A percentile compares a stretch with the other conserved stretches of the same genome.
These are phyloP conservation scores for Penicillium pulvis DNA, from an alignment of 495 filamentous ascomycete species.

Conservation along the genomic window DNA sequence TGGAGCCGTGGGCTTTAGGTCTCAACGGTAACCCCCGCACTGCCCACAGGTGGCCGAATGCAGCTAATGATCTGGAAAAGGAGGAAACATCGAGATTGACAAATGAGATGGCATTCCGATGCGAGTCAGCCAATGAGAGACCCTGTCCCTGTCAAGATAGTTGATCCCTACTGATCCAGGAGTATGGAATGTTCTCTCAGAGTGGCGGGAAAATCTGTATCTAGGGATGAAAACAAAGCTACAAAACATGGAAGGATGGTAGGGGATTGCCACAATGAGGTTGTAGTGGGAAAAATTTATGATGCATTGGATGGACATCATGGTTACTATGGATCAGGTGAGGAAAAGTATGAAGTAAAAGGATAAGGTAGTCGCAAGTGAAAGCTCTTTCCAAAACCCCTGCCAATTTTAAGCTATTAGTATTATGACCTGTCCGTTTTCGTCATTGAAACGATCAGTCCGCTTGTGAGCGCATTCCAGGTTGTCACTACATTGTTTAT, in stretches of 20 bases:
- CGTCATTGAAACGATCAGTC: constrained; percentile 21
- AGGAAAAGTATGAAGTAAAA: not conserved
- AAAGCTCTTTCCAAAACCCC: constrained; percentile 1
- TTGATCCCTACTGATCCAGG: constrained; percentile 7
- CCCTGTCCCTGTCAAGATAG: constrained; percentile 8
- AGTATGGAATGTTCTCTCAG: constrained; percentile 19
- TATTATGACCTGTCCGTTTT: constrained; percentile 7
- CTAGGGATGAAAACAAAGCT: constrained; percentile 26
- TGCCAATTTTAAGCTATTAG: not conserved
- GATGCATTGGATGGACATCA: not conserved
- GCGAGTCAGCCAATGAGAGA: constrained; percentile 12
- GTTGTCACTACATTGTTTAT: constrained; percentile 34
- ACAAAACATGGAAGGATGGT: constrained; percentile 2
- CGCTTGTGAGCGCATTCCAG: constrained; percentile 34
- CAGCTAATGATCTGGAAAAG: constrained; percentile 1
- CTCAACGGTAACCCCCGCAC: not conserved
- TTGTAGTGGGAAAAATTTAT: not conserved
- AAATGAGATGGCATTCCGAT: constrained; percentile 5
- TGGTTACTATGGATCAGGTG: not conserved
- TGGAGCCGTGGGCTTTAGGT: not conserved
- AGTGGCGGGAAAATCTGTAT: constrained; percentile 18
- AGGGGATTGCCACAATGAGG: constrained; percentile 3
- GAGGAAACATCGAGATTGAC: constrained; percentile 2
- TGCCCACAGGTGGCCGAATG: not conserved
- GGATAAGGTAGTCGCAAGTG: not conserved